Percentiles rank a stretch among this genome's conserved stretches.
Evolutionary conservation across 345 rosid genomes (phyloP).

Genomic region (Sonneratia caseolaris): DNA sequence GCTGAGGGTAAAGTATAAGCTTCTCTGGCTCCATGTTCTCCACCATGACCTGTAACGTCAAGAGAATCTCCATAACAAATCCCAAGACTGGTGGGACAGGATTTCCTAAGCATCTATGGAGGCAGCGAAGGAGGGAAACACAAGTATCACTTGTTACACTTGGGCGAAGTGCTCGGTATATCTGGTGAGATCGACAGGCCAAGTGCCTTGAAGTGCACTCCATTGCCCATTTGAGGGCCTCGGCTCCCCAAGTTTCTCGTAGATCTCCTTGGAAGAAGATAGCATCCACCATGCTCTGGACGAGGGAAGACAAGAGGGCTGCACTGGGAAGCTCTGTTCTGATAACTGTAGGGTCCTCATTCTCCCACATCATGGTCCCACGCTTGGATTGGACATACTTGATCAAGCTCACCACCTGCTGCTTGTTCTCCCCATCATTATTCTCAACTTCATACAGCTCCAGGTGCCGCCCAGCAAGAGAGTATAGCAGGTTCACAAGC

Average conservation of each 20-base stretch:
- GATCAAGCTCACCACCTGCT: slow-evolving; percentile 91
- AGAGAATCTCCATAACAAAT: slow-evolving; percentile 86
- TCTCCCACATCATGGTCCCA: slow-evolving; percentile 99
- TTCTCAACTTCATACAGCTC: slow-evolving; percentile 96
- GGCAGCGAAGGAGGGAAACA: slow-evolving; percentile 88
- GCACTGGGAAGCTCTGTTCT: slow-evolving; percentile 94
- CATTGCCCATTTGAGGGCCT: slow-evolving; percentile 99
- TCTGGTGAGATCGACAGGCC: slow-evolving; percentile 98
- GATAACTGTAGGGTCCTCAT: slow-evolving; percentile 83
- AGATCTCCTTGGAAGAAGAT: slow-evolving; percentile 99
- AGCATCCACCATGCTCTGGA: slow-evolving; percentile 99
- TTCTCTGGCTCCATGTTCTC: slow-evolving; percentile 99
- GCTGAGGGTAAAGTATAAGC: slow-evolving; percentile 93
- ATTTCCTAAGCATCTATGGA: slow-evolving; percentile 91
- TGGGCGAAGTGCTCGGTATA: slow-evolving; percentile 93
- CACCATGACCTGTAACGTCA: slow-evolving; percentile 96
- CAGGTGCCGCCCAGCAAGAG: slow-evolving; percentile 96
- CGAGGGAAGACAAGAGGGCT: slow-evolving; percentile 88
- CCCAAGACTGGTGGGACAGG: slow-evolving; percentile 95
- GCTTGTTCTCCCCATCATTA: slow-evolving; percentile 93
- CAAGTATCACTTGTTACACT: slow-evolving; percentile 91
- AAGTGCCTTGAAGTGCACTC: slow-evolving; percentile 98
- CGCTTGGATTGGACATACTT: slow-evolving; percentile 98
- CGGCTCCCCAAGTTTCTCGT: slow-evolving; percentile 96
- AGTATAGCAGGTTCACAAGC: slow-evolving; percentile 90